A percentile compares a stretch with the other conserved stretches of the same genome.
Conservation (phyloP, 768 basidiomycete genomes). For the Lactarius hengduanensis region DNA sequence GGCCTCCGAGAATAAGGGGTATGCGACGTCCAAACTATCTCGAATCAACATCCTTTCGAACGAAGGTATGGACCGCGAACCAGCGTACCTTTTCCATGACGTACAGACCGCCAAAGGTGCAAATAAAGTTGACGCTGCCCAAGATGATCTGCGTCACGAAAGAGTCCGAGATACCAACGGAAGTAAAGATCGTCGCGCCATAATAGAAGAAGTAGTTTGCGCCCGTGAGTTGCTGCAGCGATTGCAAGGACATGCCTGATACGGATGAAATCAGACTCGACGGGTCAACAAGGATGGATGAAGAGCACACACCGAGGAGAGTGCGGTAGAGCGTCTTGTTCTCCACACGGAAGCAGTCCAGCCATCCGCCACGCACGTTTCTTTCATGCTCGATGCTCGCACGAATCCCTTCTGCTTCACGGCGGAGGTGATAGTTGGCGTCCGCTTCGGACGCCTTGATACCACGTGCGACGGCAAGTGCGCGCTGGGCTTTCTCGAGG, state of each 20-base stretch:
- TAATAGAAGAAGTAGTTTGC: conserved; percentile 70
- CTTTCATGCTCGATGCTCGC: conserved; percentile 51
- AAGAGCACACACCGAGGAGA: conserved; percentile 41
- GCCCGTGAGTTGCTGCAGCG: conserved; percentile 69
- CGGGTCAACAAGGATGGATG: conserved; percentile 3
- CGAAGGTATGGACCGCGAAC: neutral
- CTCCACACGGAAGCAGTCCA: conserved; percentile 59
- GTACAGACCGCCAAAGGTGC: conserved; percentile 72
- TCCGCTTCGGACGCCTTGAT: conserved; percentile 42
- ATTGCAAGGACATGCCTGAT: conserved; percentile 60
- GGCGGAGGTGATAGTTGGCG: conserved; percentile 43
- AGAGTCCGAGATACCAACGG: conserved; percentile 65
- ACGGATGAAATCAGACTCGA: neutral
- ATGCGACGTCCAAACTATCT: conserved; percentile 57
- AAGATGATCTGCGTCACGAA: conserved; percentile 75
- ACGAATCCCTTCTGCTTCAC: conserved; percentile 55
- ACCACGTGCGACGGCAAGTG: conserved; percentile 51
- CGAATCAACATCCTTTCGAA: neutral
- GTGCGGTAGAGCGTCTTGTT: conserved; percentile 67
- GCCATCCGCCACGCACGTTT: conserved; percentile 51
- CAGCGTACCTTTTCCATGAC: conserved; percentile 59
- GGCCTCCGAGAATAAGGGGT: conserved; percentile 64
- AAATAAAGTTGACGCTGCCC: conserved; percentile 68
- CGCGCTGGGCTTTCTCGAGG: conserved; percentile 47
- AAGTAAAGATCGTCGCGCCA: conserved; percentile 61